phyloP scores from a whole-genome alignment of 371 early-diverging fungal genomes.

The Mucor irregularis region DNA sequence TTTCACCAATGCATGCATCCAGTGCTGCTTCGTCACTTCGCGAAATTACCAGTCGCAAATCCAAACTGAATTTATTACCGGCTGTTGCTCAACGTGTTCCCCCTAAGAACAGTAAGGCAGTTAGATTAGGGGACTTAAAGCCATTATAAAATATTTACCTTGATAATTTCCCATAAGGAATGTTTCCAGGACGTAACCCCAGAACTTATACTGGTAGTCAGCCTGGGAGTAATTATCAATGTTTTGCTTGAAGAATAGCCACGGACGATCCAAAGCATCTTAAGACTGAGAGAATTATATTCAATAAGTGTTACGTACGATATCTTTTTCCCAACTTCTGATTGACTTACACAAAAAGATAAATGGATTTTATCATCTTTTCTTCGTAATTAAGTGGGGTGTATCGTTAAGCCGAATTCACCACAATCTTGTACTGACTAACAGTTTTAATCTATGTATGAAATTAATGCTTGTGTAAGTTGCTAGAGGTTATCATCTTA shows the following conservation, averaged over 20 bases:
- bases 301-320: constrained; percentile 10
- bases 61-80: constrained; percentile 9
- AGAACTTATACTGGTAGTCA: constrained; percentile 12
- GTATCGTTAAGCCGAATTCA: too few relatives aligned
- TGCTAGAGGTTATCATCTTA: constrained; percentile 18
- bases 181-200: constrained; percentile 18
- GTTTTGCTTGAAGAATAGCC: constrained; percentile 14
- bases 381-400: too few relatives aligned
- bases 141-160: constrained; percentile 15
- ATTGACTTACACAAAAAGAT: constrained; percentile 6
- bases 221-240: constrained; percentile 14
- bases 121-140: constrained; percentile 14
- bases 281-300: constrained; percentile 12
- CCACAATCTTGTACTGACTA: too few relatives aligned
- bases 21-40: constrained; percentile 9
- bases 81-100: constrained; percentile 14
- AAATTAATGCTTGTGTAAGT: constrained; percentile 15
- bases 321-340: constrained; percentile 10
- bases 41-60: constrained; percentile 12
- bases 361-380: too few relatives aligned
- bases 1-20: constrained; percentile 15
- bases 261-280: constrained; percentile 18
- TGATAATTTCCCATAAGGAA: constrained; percentile 11
- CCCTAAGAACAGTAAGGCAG: constrained; percentile 13
- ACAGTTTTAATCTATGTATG: too few relatives aligned